phyloP scores from a whole-genome alignment of 306 rosid species.

The Ziziphus jujuba region DNA sequence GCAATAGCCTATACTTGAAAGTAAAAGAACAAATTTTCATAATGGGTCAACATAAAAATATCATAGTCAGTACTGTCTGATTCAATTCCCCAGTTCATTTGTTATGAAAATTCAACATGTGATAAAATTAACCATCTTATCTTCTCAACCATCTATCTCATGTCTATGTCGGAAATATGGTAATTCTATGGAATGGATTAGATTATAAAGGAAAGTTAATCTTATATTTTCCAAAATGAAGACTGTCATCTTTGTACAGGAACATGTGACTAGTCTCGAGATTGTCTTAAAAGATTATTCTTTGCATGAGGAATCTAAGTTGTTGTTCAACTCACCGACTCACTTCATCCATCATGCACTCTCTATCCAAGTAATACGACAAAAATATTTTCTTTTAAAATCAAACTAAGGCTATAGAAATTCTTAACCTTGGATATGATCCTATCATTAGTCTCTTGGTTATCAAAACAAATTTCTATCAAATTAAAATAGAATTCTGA shows the following conservation, averaged over 20 bases:
- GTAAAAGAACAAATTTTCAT: no score
- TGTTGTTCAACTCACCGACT: slow-evolving; percentile 1
- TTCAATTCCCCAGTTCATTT: not conserved
- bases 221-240: no score
- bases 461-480: no score
- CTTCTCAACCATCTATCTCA: not conserved
- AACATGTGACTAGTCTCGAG: not conserved
- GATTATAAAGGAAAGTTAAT: not conserved
- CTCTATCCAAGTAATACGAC: no score
- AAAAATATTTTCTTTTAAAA: not conserved
- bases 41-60: no score
- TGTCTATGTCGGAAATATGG: not conserved
- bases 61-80: no score
- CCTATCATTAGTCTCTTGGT: not conserved
- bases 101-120: not conserved
- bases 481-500: no score
- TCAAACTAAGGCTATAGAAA: not conserved
- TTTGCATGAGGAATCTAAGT: not conserved
- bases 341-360: not conserved
- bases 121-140: not conserved
- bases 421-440: not conserved
- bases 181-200: not conserved
- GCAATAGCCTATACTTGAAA: no score
- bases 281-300: not conserved
- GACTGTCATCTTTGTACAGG: not conserved